Percentiles rank a stretch among this genome's conserved stretches.
Conservation (phyloP, 2,329 filamentous ascomycete species). For the Paramyrothecium sp. region DNA sequence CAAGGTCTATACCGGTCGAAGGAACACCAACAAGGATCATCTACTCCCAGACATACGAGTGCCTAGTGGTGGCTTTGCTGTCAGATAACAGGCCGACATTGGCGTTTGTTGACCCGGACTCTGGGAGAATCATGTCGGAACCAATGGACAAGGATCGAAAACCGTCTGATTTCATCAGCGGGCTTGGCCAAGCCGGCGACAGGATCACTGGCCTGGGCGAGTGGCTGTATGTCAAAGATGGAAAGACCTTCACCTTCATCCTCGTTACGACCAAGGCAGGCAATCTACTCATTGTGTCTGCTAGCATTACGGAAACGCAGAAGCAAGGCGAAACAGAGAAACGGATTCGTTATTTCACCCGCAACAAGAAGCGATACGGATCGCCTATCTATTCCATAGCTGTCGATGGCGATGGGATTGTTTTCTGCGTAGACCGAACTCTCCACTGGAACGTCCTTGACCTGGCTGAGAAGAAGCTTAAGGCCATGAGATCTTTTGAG, state of each 20-base stretch:
- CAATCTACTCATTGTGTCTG: conserved; percentile 54
- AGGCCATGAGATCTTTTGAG: conserved; percentile 40
- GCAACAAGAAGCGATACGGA: conserved; percentile 43
- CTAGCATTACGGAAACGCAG: conserved; percentile 26
- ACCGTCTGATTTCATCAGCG: conserved; percentile 47
- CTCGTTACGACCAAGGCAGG: conserved; percentile 58
- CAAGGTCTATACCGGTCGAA: conserved; percentile 44
- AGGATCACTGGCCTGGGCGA: conserved; percentile 60
- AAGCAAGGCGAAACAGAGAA: conserved; percentile 11
- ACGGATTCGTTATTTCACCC: conserved; percentile 50
- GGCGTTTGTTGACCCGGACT: conserved; percentile 55
- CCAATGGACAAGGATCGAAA: conserved; percentile 41
- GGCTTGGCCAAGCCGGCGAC: conserved; percentile 56
- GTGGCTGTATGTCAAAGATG: conserved; percentile 59
- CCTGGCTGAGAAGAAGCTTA: conserved; percentile 48
- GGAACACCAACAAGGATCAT: conserved; percentile 52
- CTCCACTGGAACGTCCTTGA: conserved; percentile 59
- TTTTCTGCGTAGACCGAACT: conserved; percentile 51
- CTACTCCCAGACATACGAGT: conserved; percentile 52
- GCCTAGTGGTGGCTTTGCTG: conserved; percentile 51
- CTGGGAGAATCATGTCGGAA: conserved; percentile 49
- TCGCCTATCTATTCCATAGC: conserved; percentile 56
- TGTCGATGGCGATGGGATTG: conserved; percentile 53
- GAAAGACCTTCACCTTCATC: conserved; percentile 61
- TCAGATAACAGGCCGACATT: conserved; percentile 44